Conservation (phyloP, 1,284 basidiomycete species). For the Violaceomyces palustris region DNA sequence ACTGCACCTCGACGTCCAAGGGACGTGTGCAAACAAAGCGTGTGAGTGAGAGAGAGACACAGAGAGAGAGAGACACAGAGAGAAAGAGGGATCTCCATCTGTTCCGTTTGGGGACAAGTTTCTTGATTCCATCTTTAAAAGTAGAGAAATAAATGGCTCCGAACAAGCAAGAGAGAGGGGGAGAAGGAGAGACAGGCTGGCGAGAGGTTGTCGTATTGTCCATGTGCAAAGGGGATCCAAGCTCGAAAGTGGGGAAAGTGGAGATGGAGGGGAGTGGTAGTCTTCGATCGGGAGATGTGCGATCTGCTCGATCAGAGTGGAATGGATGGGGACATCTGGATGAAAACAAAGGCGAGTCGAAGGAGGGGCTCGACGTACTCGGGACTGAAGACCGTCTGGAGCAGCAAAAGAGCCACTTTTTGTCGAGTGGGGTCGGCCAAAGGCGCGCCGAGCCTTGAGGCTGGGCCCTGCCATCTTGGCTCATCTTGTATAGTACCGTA, state of each 20-base stretch:
- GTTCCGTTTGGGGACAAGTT: background rate
- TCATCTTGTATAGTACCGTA: too few relatives aligned
- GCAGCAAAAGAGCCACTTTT: too few relatives aligned
- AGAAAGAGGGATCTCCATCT: background rate
- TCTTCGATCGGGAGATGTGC: too few relatives aligned
- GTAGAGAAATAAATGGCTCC: background rate
- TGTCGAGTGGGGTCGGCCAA: too few relatives aligned
- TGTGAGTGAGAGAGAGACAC: background rate
- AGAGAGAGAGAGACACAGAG: background rate
- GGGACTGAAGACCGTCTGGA: background rate
- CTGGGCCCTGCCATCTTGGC: too few relatives aligned
- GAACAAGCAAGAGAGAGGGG: background rate
- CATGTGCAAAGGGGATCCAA: background rate
- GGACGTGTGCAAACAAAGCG: too few relatives aligned
- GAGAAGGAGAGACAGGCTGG: background rate
- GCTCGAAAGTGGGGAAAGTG: background rate
- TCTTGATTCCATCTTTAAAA: constrained; percentile 1
- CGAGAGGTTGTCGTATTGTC: background rate
- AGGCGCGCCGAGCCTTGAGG: too few relatives aligned
- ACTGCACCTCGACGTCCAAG: too few relatives aligned
- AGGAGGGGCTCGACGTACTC: background rate
- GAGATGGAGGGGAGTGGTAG: too few relatives aligned
- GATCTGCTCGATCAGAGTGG: background rate
- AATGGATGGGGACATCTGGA: background rate
- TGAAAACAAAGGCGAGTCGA: background rate